Evolutionary conservation across 352 stramenopile species (phyloP).

Genomic region (Globisporangium abappressorium): DNA sequence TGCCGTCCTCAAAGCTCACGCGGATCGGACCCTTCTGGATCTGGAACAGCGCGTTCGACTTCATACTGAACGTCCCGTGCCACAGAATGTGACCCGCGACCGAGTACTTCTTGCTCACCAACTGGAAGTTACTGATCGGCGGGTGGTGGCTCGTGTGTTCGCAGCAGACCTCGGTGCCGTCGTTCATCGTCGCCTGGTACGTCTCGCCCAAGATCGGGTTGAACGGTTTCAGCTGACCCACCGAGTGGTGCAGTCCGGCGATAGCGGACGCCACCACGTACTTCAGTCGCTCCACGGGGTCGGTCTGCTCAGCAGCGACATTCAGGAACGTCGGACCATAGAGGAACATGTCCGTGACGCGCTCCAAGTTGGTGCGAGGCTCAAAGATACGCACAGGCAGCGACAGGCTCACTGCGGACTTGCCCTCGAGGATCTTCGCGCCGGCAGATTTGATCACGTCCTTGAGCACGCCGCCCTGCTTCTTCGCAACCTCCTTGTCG

Average conservation of each 20-base stretch:
- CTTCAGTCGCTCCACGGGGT: slow-evolving; percentile 78
- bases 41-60: slow-evolving; percentile 83
- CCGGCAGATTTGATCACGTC: slow-evolving; percentile 80
- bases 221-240: slow-evolving; percentile 83
- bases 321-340: slow-evolving; percentile 79
- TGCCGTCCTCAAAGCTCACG: slow-evolving; percentile 65
- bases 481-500: slow-evolving; percentile 85
- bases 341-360: slow-evolving; percentile 75
- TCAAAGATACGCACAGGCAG: slow-evolving; percentile 86
- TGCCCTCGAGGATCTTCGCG: slow-evolving; percentile 65
- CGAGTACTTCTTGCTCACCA: slow-evolving; percentile 69
- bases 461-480: slow-evolving; percentile 82
- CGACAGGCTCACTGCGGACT: slow-evolving; percentile 78
- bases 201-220: slow-evolving; percentile 85
- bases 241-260: slow-evolving; percentile 73
- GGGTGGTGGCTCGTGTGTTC: slow-evolving; percentile 87
- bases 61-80: slow-evolving; percentile 78
- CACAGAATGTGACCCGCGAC: slow-evolving; percentile 72
- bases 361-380: slow-evolving; percentile 77
- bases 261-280: slow-evolving; percentile 77
- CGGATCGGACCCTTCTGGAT: slow-evolving; percentile 76
- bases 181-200: slow-evolving; percentile 67
- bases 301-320: slow-evolving; percentile 47
- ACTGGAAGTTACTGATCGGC: slow-evolving; percentile 83
- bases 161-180: slow-evolving; percentile 76